Evolutionary conservation across 2,329 filamentous ascomycete species (phyloP).

Genomic region (Pleomassaria siparia): DNA sequence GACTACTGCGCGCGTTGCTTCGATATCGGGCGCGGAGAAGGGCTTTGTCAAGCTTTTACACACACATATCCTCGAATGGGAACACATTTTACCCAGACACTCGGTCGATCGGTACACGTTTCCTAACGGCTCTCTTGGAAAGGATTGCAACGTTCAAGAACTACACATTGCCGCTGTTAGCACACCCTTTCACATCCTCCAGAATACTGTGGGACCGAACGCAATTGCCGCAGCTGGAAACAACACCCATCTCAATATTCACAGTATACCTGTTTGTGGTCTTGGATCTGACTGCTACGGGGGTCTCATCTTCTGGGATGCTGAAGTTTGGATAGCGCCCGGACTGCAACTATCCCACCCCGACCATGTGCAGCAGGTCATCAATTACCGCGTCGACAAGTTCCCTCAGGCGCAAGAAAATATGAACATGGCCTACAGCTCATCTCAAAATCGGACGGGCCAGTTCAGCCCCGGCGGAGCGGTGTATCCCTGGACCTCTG

Average conservation of each 20-base stretch:
- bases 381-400: slow-evolving; percentile 63
- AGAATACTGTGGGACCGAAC: slow-evolving; percentile 57
- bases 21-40: slow-evolving; percentile 49
- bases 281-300: slow-evolving; percentile 68
- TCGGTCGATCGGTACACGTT: slow-evolving; percentile 65
- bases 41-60: slow-evolving; percentile 60
- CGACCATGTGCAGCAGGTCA: slow-evolving; percentile 62
- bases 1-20: slow-evolving; percentile 57
- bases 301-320: slow-evolving; percentile 67
- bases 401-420: slow-evolving; percentile 63
- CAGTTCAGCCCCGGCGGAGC: slow-evolving; percentile 61
- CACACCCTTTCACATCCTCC: slow-evolving; percentile 59
- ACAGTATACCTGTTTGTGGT: slow-evolving; percentile 70
- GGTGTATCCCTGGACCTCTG: slow-evolving; percentile 69
- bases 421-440: slow-evolving; percentile 55
- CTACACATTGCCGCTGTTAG: slow-evolving; percentile 57
- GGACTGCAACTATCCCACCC: slow-evolving; percentile 66
- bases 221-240: slow-evolving; percentile 53
- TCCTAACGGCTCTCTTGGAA: slow-evolving; percentile 58
- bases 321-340: slow-evolving; percentile 69
- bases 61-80: slow-evolving; percentile 65
- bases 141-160: slow-evolving; percentile 59
- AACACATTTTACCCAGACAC: slow-evolving; percentile 58
- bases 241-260: slow-evolving; percentile 56
- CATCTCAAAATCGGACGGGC: slow-evolving; percentile 61